Conservation (phyloP, 192 early-diverging fungal genomes). For the Umbelopsis sp. region DNA sequence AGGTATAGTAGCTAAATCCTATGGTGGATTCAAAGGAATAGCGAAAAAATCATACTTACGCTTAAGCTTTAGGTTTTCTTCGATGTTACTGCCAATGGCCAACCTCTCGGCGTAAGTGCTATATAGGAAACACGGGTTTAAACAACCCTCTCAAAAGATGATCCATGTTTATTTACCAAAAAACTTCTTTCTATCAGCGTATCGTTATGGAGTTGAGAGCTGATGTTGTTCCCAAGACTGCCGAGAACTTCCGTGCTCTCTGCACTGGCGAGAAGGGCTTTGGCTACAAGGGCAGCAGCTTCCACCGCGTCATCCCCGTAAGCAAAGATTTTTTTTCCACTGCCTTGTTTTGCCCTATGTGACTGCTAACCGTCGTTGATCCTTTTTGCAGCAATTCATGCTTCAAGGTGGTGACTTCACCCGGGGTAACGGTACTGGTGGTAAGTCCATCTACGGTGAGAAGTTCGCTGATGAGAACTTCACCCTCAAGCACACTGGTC, state of each 20-base stretch:
- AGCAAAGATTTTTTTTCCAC: background rate
- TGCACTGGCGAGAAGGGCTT: constrained; percentile 96
- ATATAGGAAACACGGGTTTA: background rate
- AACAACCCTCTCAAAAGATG: background rate
- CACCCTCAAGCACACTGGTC: constrained; percentile 61
- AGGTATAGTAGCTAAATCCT: background rate
- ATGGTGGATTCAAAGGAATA: background rate
- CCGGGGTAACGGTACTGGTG: constrained; percentile 84
- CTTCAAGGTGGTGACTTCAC: constrained; percentile 90
- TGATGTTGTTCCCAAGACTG: constrained; percentile 75
- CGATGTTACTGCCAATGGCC: constrained; percentile 61
- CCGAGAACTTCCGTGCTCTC: constrained; percentile 98
- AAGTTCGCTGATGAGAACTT: constrained; percentile 70
- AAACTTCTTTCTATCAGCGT: constrained; percentile 36
- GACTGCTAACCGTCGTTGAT: constrained; percentile 3
- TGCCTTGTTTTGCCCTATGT: background rate
- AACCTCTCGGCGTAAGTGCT: constrained; percentile 49
- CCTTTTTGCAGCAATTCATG: constrained; percentile 63
- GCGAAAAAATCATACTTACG: background rate
- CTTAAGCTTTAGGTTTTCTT: constrained; percentile 60
- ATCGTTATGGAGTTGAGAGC: constrained; percentile 67
- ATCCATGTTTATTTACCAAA: background rate
- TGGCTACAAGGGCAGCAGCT: constrained; percentile 71
- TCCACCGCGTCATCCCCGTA: constrained; percentile 83
- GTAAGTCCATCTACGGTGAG: constrained; percentile 85